Evolutionary conservation across 2,329 filamentous ascomycete species (phyloP), one percentile per base, ranked within the genome.

Genomic region (Paracamarosporium sp.): DNA sequence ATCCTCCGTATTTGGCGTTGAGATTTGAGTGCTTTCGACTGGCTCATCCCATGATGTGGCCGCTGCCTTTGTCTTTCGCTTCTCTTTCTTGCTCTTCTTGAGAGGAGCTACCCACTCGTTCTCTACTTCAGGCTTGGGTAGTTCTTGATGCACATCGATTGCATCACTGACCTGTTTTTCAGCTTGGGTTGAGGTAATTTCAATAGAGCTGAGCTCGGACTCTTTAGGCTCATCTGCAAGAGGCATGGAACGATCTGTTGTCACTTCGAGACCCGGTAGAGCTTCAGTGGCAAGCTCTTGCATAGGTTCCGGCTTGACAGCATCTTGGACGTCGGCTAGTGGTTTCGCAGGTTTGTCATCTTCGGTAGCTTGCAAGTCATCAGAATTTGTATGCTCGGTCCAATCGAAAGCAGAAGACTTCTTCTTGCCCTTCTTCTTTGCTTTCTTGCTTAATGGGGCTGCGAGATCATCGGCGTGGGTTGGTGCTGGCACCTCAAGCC

Each of bases 401-500:
- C 43, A 30, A 12, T 63, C 48, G 17, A 53, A 46, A 24, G 38
- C 38, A n/a, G 50, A 36, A 25, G 40, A 48, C 22, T 59, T 61
- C 41, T 71, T 69, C 35, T 66, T 65, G 27, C 53, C 64, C 56
- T 74, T 77, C 56, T 71, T 69, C 54, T 70, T 69, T 20, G 67
- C 67, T 36, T 70, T 71, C 56, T 74, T 72, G 54, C 63, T 71
- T 47, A 64, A 62, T 50, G 63, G 53, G 38, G 48, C 31, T n/a
- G 51, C 40, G 30, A 47, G 55, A 12, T 56, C 51, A 35, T 62
- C 52, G 13, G 15, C 20, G 27, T 15, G 15, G 6, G 30, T 7
- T 45, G 44, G 28, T 11, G 20, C n/a, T 11, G 43, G 6, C 9
- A 11, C 28, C 24, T 40, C 15, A 7, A 53, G 45, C 15, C 52